Percentiles rank a stretch among this genome's conserved stretches.
Conservation (phyloP, 108 stramenopile genomes). For the Cyclotella choctawhatcheeana region DNA sequence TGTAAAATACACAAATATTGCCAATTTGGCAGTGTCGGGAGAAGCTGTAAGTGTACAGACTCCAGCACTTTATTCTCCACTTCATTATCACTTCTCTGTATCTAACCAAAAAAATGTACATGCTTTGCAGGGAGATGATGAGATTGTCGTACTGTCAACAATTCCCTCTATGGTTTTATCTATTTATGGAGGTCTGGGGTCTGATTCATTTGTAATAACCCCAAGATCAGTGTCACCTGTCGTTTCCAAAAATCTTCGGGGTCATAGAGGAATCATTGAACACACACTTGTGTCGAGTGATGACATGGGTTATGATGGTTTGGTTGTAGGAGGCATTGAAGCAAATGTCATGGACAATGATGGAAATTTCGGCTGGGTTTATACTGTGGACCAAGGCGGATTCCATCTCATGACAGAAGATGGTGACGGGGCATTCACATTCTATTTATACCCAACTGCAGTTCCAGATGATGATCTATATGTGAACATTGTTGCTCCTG, state of each 20-base stretch:
- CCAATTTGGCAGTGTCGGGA: constrained; percentile 31
- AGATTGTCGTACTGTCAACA: constrained; percentile 42
- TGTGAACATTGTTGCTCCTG: constrained; percentile 35
- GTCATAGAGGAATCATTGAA: constrained; percentile 49
- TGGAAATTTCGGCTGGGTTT: constrained; percentile 35
- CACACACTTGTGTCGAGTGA: constrained; percentile 33
- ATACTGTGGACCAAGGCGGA: constrained; percentile 30
- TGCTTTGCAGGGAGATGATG: constrained; percentile 32
- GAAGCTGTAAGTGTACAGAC: constrained; percentile 7
- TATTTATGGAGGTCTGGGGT: constrained; percentile 36
- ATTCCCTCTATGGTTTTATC: constrained; percentile 22
- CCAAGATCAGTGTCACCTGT: constrained; percentile 41
- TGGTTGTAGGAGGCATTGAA: constrained; percentile 33
- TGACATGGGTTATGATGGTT: constrained; percentile 23
- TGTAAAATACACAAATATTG: constrained; percentile 40
- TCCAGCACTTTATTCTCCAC: not conserved
- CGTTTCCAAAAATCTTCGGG: constrained; percentile 43
- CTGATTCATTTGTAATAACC: constrained; percentile 36
- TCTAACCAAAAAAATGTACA: not conserved
- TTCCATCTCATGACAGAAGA: constrained; percentile 53
- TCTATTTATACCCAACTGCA: constrained; percentile 44
- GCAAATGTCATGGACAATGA: constrained; percentile 51
- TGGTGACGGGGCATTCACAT: constrained; percentile 26
- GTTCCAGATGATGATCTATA: constrained; percentile 25
- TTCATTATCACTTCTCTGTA: not conserved